These are phyloP conservation scores for Volvox africanus DNA, from an alignment of 139 green algal genomes.

Conservation along the genomic window DNA sequence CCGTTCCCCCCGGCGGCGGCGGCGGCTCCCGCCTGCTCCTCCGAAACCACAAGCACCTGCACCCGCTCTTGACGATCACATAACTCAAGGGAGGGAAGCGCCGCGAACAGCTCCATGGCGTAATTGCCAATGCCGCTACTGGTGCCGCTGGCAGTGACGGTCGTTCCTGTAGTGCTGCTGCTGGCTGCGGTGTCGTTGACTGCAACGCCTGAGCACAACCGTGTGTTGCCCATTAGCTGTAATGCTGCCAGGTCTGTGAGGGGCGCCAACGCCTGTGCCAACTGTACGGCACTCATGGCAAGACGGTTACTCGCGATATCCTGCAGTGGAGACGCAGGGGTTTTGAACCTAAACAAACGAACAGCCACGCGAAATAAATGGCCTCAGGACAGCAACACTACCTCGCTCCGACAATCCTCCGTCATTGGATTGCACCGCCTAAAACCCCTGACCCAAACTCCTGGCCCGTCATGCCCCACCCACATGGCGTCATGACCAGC, in stretches of 20 bases:
- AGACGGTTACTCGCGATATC: constrained; percentile 49
- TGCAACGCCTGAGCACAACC: background rate
- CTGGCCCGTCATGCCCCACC: no score
- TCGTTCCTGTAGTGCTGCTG: background rate
- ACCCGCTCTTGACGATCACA: constrained; percentile 35
- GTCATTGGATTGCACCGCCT: no score
- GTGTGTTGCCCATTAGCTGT: constrained; percentile 37
- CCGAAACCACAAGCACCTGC: constrained; percentile 20
- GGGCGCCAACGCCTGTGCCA: constrained; percentile 25
- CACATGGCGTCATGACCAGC: no score
- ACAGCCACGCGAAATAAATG: no score
- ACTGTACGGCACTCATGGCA: background rate
- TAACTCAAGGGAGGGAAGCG: constrained; percentile 37
- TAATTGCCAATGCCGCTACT: background rate
- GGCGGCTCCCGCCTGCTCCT: background rate
- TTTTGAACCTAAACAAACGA: no score
- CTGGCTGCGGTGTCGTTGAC: background rate
- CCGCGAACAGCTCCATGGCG: constrained; percentile 2
- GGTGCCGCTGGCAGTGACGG: background rate
- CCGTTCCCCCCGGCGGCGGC: background rate
- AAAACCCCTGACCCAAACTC: no score
- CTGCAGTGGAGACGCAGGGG: constrained; percentile 3
- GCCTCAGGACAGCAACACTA: no score
- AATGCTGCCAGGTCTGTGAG: constrained; percentile 33
- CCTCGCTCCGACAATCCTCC: no score